Conservation (phyloP, 2,329 filamentous ascomycete species). For the Verticillium nonalfalfae region DNA sequence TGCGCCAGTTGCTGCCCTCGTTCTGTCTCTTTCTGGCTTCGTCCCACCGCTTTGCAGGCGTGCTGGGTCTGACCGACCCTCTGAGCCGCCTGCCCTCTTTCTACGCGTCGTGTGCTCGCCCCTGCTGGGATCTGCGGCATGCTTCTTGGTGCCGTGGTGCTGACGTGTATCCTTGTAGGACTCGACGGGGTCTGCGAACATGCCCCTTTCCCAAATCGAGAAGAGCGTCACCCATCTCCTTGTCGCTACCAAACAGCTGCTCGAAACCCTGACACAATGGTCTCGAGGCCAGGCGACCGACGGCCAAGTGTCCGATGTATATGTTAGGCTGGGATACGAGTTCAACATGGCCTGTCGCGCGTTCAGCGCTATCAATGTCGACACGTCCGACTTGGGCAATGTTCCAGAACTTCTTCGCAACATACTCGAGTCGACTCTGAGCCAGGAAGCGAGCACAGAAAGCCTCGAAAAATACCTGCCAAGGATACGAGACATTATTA, state of each 20-base stretch:
- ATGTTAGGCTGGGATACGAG: constrained; percentile 94
- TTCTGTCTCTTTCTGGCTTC: not conserved
- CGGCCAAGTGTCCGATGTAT: constrained; percentile 94
- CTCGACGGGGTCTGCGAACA: constrained; percentile 50
- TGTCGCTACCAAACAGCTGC: constrained; percentile 93
- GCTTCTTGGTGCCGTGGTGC: not conserved
- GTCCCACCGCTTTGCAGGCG: constrained; percentile 1
- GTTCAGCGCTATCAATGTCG: constrained; percentile 94
- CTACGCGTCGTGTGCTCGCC: constrained; percentile 2
- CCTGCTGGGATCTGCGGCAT: constrained; percentile 2
- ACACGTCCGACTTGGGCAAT: constrained; percentile 88
- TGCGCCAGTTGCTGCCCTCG: constrained; percentile 18
- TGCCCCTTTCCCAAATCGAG: constrained; percentile 88
- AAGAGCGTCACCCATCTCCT: constrained; percentile 97
- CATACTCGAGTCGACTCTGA: constrained; percentile 92
- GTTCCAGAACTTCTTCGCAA: constrained; percentile 85
- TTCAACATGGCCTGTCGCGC: constrained; percentile 98
- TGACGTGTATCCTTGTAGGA: constrained; percentile 1
- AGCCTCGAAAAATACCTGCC: constrained; percentile 92
- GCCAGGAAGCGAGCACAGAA: constrained; percentile 89
- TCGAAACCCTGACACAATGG: constrained; percentile 97
- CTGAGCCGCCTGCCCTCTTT: not conserved
- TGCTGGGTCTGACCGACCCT: not conserved
- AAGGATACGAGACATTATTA: constrained; percentile 95
- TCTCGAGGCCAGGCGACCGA: constrained; percentile 88